A percentile compares a stretch with the other conserved stretches of the same genome.
phyloP scores from a whole-genome alignment of 2,329 filamentous ascomycete species.

The Clonostachys rosea region DNA sequence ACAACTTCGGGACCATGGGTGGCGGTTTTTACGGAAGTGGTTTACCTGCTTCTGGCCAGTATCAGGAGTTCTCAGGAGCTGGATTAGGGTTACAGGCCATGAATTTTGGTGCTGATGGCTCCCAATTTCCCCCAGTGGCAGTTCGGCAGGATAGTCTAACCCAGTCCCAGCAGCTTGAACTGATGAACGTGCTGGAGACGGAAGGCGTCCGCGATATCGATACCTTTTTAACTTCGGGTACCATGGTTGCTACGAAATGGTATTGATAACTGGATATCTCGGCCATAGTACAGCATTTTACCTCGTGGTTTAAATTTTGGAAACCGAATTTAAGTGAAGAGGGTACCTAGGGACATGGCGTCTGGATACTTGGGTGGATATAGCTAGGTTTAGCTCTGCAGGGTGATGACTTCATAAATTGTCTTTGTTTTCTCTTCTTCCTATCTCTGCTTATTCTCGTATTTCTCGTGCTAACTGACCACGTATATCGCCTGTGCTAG shows the following conservation, averaged over 20 bases:
- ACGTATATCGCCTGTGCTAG: too few relatives aligned
- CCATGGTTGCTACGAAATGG: conserved; percentile 21
- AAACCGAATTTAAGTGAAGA: background rate
- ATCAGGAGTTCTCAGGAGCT: conserved; percentile 17
- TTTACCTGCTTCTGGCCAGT: conserved; percentile 17
- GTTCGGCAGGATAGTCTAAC: conserved; percentile 63
- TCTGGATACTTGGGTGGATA: too few relatives aligned
- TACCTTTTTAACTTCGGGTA: conserved; percentile 44
- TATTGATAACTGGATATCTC: conserved; percentile 11
- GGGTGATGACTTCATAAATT: background rate
- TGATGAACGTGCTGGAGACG: conserved; percentile 76
- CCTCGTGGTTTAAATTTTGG: background rate
- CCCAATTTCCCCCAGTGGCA: background rate
- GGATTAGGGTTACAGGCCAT: conserved; percentile 21
- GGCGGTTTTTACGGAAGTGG: conserved; percentile 32
- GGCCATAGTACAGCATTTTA: background rate
- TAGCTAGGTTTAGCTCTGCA: background rate
- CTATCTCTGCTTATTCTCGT: conserved; percentile 1
- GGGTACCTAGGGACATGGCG: too few relatives aligned
- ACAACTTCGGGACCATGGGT: conserved; percentile 37
- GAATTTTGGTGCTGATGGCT: conserved; percentile 10
- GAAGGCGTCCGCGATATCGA: conserved; percentile 61
- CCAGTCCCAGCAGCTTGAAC: conserved; percentile 75
- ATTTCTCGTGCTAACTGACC: too few relatives aligned
- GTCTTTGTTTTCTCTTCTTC: conserved; percentile 3